Evolutionary conservation across 1,139 yeast species (phyloP).

Genomic region (Blastobotrys proliferans): DNA sequence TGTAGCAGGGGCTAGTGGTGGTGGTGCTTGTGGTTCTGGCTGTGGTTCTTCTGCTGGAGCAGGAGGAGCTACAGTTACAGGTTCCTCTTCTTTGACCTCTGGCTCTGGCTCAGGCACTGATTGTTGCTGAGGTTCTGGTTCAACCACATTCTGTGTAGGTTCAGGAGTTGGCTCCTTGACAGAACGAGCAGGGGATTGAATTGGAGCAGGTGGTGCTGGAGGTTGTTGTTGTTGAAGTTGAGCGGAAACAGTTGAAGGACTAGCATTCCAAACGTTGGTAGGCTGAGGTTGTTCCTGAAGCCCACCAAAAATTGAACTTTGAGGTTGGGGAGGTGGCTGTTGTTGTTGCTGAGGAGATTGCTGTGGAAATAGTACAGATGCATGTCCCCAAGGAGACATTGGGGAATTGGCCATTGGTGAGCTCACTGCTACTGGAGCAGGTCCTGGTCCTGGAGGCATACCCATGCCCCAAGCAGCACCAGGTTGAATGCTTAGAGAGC

Average conservation of each 20-base stretch:
- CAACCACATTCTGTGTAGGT: no score
- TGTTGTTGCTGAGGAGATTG: not conserved
- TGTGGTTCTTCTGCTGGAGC: no score
- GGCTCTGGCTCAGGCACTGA: not conserved
- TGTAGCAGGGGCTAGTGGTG: not conserved
- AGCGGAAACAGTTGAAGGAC: not conserved
- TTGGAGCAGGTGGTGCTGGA: slow-evolving; percentile 5
- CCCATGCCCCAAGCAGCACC: no score
- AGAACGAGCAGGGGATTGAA: slow-evolving; percentile 1
- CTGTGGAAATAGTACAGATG: not conserved
- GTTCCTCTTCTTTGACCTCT: not conserved
- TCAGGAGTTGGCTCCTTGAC: not conserved
- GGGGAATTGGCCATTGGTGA: no score
- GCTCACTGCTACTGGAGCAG: no score
- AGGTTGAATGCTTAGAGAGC: not conserved
- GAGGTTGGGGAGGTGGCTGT: not conserved
- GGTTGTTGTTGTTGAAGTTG: slow-evolving; percentile 1
- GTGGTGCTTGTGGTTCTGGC: slow-evolving; percentile 4
- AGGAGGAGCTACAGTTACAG: not conserved
- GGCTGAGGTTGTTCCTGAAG: slow-evolving; percentile 2
- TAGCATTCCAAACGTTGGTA: slow-evolving; percentile 3
- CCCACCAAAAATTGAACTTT: no score
- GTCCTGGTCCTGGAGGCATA: no score
- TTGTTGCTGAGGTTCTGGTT: no score
- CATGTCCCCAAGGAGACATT: slow-evolving; percentile 2